Base-by-base conservation (phyloP, 805 yeast genomes). In the Helenozyma baotianmanensis region DNA sequence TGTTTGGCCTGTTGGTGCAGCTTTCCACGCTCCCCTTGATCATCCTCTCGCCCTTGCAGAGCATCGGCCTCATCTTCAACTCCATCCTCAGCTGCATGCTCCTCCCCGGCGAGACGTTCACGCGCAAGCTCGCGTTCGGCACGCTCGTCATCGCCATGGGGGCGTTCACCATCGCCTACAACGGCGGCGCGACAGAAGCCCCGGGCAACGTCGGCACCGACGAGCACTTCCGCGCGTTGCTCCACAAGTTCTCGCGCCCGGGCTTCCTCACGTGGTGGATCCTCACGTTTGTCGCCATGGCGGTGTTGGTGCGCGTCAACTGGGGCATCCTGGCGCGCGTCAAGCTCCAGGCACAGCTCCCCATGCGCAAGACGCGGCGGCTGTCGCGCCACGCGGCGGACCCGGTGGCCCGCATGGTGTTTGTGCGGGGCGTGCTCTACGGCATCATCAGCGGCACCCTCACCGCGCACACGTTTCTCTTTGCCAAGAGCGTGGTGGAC, bases 11-110 rank as follows among this genome's bases (percentile, higher is more conserved):
- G 2, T 66, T 82, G 13, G 81, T 87, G 17, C 96, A 88, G 58
- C 77, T 88, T 23, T 76, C 92, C 1, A 82, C 95, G 2, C 63
- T 87, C 25, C 96, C 96, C 1, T 62, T 88, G 39, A 80, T 86
- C 27, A 71, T 88, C 2, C 56, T 87, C 37, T 79, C 88, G 15
- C 95, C 96, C 0, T 60, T 87, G 34, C 96, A 87, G 53, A 86
- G 94, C 16, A 76, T 81, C 15, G 95, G 96, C 0, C 67, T 88
- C n/a, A 88, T 87, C 2, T 87, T 88, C 67, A 88, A 88, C 56
- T 76, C 92, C 0, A 56, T 84, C 2, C 74, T 65, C 27, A 61
- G 86, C 48, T 84, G 92, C 26, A 54, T 82, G 13, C 36, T 84
- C 9, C 57, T 87, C 10, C 71, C 87, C 10, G 66, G 78, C 21